phyloP scores from a whole-genome alignment of 768 basidiomycete genomes.

The Daedaleopsis sinensis region DNA sequence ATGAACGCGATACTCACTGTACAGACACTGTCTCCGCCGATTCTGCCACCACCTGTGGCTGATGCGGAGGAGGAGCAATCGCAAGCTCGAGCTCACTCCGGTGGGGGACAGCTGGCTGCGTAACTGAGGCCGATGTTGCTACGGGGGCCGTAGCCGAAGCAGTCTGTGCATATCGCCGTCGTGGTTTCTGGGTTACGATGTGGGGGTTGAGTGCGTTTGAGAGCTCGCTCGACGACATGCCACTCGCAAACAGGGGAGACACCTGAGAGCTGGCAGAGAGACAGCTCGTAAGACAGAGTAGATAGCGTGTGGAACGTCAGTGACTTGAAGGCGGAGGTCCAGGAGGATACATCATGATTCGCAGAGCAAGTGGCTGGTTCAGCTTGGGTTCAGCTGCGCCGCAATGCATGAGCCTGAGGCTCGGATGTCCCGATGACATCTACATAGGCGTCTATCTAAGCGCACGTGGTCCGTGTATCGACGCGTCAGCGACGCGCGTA shows the following conservation, averaged over 20 bases:
- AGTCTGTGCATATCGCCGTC: slow-evolving; percentile 3
- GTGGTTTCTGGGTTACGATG: slow-evolving; percentile 41
- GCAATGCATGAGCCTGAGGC: no score
- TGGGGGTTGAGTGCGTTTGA: slow-evolving; percentile 79
- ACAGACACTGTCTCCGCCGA: neutral
- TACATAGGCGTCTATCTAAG: neutral
- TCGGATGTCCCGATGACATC: neutral
- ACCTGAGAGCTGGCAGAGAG: neutral
- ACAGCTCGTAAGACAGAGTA: neutral
- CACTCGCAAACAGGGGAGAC: slow-evolving; percentile 3
- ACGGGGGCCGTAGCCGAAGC: neutral
- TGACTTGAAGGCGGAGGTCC: neutral
- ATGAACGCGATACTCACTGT: slow-evolving; percentile 8
- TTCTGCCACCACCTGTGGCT: neutral
- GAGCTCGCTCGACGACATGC: slow-evolving; percentile 72
- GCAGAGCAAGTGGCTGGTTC: neutral
- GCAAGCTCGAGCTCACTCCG: slow-evolving; percentile 69
- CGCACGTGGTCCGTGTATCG: slow-evolving; percentile 30
- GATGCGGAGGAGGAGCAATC: slow-evolving; percentile 41
- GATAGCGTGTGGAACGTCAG: neutral
- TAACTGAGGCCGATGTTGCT: slow-evolving; percentile 13
- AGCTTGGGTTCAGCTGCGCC: no score
- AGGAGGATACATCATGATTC: no score
- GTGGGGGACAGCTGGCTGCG: slow-evolving; percentile 52
- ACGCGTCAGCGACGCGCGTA: slow-evolving; percentile 46